phyloP scores from a whole-genome alignment of 78 protist genomes.

The Ministeria vibrans region DNA sequence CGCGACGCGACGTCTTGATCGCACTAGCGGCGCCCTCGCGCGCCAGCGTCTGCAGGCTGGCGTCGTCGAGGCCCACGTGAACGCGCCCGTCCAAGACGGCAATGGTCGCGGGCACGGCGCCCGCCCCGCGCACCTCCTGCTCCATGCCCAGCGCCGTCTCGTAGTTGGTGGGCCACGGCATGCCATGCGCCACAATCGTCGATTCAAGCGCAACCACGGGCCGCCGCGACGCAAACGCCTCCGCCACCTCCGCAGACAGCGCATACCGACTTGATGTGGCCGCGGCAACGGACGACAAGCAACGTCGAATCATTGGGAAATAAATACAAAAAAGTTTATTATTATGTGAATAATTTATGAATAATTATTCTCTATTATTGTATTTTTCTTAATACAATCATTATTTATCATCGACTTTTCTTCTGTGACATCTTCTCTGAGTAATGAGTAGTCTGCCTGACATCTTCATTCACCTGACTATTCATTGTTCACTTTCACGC shows the following conservation, averaged over 20 bases:
- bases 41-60: conserved; percentile 39
- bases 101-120: conserved; percentile 97
- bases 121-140: conserved; percentile 57
- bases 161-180: conserved; percentile 81
- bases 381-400: too few species aligned
- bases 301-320: too few species aligned
- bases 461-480: too few species aligned
- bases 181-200: conserved; percentile 93
- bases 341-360: too few species aligned
- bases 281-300: too few species aligned
- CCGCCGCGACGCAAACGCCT: conserved; percentile 31
- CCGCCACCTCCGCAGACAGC: conserved; percentile 23
- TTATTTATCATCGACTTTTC: too few species aligned
- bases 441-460: too few species aligned
- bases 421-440: too few species aligned
- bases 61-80: conserved; percentile 37
- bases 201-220: conserved; percentile 93
- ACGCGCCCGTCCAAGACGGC: conserved; percentile 61
- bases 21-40: conserved; percentile 23
- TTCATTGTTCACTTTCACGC: too few species aligned
- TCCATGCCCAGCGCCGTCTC: conserved; percentile 77
- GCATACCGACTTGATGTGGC: too few species aligned
- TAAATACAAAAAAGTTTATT: too few species aligned
- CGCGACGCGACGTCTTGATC: conserved; percentile 78
- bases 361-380: too few species aligned